A percentile compares a stretch with the other conserved stretches of the same genome.
phyloP scores from a whole-genome alignment of 2,329 filamentous ascomycete genomes.

The Arthrobotrys iridis region DNA sequence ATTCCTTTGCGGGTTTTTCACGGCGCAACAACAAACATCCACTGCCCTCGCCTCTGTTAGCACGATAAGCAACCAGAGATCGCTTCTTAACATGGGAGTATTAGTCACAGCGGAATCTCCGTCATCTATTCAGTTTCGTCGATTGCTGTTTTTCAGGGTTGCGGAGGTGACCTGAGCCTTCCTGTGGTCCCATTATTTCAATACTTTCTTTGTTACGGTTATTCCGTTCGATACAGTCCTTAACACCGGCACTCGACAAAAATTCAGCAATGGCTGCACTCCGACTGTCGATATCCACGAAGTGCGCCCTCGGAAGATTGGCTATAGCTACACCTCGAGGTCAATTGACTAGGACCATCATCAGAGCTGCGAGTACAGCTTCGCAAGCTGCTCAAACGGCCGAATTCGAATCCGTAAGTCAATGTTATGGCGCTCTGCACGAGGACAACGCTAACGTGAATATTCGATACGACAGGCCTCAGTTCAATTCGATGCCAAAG shows the following conservation, averaged over 20 bases:
- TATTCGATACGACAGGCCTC: background rate
- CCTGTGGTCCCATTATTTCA: background rate
- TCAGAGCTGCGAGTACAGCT: conserved; percentile 26
- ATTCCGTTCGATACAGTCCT: background rate
- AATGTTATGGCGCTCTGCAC: background rate
- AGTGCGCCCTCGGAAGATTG: conserved; percentile 34
- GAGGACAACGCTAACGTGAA: background rate
- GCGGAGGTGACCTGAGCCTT: conserved; percentile 41
- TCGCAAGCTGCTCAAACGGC: conserved; percentile 15
- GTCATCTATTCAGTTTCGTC: conserved; percentile 24
- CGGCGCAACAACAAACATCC: conserved; percentile 22
- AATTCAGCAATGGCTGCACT: conserved; percentile 21
- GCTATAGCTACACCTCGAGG: conserved; percentile 8
- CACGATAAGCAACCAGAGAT: conserved; percentile 11
- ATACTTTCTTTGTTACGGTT: background rate
- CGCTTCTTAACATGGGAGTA: conserved; percentile 38
- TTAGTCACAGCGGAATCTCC: conserved; percentile 36
- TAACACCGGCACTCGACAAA: background rate
- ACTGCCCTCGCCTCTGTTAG: background rate
- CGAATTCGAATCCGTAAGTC: conserved; percentile 33
- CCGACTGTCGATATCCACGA: conserved; percentile 25
- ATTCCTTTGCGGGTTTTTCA: conserved; percentile 31
- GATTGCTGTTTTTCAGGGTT: conserved; percentile 39
- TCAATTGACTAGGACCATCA: conserved; percentile 14
- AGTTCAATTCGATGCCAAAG: conserved; percentile 30